Percentiles rank a stretch among this genome's conserved stretches.
Evolutionary conservation across 352 stramenopile species (phyloP).

Genomic region (Discostella stelligera): DNA sequence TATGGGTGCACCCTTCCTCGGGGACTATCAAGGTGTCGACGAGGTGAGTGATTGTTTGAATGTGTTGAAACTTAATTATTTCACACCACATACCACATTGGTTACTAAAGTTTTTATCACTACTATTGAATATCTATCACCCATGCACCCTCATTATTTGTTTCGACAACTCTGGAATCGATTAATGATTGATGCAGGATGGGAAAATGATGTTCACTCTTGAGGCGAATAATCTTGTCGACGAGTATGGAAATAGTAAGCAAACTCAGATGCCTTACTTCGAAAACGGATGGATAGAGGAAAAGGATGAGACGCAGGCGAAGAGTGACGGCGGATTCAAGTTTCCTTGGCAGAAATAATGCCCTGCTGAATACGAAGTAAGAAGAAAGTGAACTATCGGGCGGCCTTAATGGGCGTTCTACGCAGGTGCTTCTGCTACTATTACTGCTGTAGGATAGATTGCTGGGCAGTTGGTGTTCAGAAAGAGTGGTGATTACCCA

Average conservation of each 20-base stretch:
- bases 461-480: too few species aligned
- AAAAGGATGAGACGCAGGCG: conserved; percentile 55
- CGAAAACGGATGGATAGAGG: conserved; percentile 76
- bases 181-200: conserved; percentile 6
- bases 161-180: not conserved
- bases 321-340: conserved; percentile 60
- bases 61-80: too few species aligned
- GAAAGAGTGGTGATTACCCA: too few species aligned
- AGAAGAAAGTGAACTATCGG: too few species aligned
- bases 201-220: conserved; percentile 80
- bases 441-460: too few species aligned
- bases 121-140: too few species aligned
- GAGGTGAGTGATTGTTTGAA: conserved; percentile 39
- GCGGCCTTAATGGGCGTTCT: too few species aligned
- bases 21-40: conserved; percentile 75
- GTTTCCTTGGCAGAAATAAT: conserved; percentile 71
- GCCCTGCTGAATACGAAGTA: not conserved
- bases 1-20: conserved; percentile 70
- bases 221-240: conserved; percentile 80
- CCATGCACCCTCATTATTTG: too few species aligned
- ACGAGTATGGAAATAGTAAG: conserved; percentile 74
- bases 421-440: too few species aligned
- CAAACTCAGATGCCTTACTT: conserved; percentile 81
- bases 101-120: too few species aligned
- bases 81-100: too few species aligned